Percentiles rank a stretch among this genome's conserved stretches.
Conservation (phyloP, 2,329 filamentous ascomycete species). For the Apiospora pterosperma region DNA sequence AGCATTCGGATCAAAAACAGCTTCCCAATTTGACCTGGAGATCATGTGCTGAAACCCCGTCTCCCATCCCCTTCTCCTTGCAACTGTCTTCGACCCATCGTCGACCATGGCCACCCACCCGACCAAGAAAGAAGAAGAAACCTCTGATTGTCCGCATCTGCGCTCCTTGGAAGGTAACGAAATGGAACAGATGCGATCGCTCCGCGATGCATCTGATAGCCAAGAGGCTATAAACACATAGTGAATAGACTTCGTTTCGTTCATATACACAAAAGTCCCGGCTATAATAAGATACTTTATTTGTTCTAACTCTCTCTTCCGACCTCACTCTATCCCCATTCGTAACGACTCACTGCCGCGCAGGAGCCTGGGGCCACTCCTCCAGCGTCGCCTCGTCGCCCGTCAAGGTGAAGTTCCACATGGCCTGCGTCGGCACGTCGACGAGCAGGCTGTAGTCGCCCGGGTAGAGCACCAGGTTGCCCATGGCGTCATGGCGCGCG, state of each 20-base stretch:
- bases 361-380: slow-evolving; percentile 24
- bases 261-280: neutral
- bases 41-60: neutral
- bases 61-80: neutral
- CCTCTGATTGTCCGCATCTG: neutral
- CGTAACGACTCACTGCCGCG: neutral
- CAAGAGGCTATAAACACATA: neutral
- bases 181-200: neutral
- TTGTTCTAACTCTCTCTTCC: neutral
- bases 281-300: neutral
- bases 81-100: neutral
- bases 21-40: neutral
- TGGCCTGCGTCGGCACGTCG: slow-evolving; percentile 33
- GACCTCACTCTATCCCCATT: neutral
- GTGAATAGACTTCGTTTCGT: neutral
- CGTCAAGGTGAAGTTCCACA: slow-evolving; percentile 36
- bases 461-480: slow-evolving; percentile 43
- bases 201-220: neutral
- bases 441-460: slow-evolving; percentile 39
- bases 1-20: neutral
- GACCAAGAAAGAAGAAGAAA: too few species aligned
- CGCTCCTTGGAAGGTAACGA: neutral
- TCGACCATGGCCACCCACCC: neutral
- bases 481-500: slow-evolving; percentile 37
- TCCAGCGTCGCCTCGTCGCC: slow-evolving; percentile 33